phyloP scores from a whole-genome alignment of 176 grass and related monocot species.

The Oryza nivara region DNA sequence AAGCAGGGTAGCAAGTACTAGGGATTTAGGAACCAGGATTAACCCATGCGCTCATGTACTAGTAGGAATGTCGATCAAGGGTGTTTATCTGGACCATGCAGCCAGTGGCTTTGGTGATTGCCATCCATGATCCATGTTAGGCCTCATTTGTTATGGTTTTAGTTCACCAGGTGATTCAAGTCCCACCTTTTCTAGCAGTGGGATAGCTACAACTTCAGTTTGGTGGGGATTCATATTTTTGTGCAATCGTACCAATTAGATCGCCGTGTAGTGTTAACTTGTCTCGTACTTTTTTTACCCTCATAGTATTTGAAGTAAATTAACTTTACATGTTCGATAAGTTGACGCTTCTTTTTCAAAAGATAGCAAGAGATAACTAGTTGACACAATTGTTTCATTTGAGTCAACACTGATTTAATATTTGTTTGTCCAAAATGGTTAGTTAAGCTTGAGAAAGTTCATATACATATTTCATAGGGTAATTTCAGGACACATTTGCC shows the following conservation, averaged over 20 bases:
- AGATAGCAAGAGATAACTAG: background rate
- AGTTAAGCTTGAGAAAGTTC: background rate
- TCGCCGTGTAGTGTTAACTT: background rate
- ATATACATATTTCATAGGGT: background rate
- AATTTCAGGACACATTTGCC: background rate
- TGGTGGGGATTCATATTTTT: background rate
- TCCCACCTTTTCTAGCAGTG: background rate
- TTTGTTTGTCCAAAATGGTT: background rate
- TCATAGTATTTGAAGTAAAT: background rate
- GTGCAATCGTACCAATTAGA: background rate
- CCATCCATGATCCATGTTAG: slow-evolving; percentile 15
- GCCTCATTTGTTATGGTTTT: background rate
- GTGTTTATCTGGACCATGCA: slow-evolving; percentile 7
- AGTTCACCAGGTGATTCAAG: slow-evolving; percentile 6
- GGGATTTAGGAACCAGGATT: background rate
- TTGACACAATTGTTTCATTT: background rate
- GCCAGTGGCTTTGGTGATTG: slow-evolving; percentile 1
- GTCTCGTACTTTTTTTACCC: background rate
- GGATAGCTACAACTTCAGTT: background rate
- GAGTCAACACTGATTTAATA: background rate
- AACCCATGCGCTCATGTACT: background rate
- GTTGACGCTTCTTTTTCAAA: background rate
- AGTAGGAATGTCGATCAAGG: background rate
- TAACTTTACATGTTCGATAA: background rate
- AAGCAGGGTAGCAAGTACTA: background rate